Evolutionary conservation across 2,329 filamentous ascomycete species (phyloP).

Genomic region (Xylaria digitata): DNA sequence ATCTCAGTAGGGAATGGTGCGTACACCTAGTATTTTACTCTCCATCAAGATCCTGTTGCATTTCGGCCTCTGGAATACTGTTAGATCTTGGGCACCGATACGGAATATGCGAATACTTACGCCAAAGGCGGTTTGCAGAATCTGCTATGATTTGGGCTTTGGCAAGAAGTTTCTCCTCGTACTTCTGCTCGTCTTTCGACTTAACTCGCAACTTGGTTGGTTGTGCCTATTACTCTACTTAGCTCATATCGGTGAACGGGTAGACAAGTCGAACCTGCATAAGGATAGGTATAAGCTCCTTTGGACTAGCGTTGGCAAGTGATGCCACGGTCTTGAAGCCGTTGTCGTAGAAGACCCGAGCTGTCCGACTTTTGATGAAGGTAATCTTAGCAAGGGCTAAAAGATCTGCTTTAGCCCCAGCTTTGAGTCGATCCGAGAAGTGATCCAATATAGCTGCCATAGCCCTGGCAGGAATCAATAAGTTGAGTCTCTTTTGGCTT

Average conservation of each 20-base stretch:
- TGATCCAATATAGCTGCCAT: slow-evolving; percentile 79
- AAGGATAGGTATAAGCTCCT: slow-evolving; percentile 76
- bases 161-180: slow-evolving; percentile 70
- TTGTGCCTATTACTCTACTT: slow-evolving; percentile 65
- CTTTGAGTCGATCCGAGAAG: slow-evolving; percentile 78
- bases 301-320: slow-evolving; percentile 75
- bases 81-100: slow-evolving; percentile 36
- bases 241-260: slow-evolving; percentile 21
- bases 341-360: slow-evolving; percentile 79
- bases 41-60: slow-evolving; percentile 62
- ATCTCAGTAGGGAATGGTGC: neutral
- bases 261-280: slow-evolving; percentile 66
- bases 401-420: slow-evolving; percentile 77
- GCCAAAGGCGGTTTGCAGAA: slow-evolving; percentile 77
- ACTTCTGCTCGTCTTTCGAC: slow-evolving; percentile 67
- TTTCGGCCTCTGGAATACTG: slow-evolving; percentile 57
- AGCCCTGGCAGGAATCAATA: slow-evolving; percentile 58
- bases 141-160: slow-evolving; percentile 77
- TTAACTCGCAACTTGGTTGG: slow-evolving; percentile 71
- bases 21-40: slow-evolving; percentile 46
- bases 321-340: slow-evolving; percentile 76
- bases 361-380: slow-evolving; percentile 81
- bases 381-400: slow-evolving; percentile 77
- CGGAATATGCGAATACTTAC: slow-evolving; percentile 55
- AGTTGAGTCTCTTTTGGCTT: slow-evolving; percentile 3